Evolutionary conservation across 345 rosid species (phyloP), one percentile per base, ranked within the genome.

Genomic region (Draba incana): DNA sequence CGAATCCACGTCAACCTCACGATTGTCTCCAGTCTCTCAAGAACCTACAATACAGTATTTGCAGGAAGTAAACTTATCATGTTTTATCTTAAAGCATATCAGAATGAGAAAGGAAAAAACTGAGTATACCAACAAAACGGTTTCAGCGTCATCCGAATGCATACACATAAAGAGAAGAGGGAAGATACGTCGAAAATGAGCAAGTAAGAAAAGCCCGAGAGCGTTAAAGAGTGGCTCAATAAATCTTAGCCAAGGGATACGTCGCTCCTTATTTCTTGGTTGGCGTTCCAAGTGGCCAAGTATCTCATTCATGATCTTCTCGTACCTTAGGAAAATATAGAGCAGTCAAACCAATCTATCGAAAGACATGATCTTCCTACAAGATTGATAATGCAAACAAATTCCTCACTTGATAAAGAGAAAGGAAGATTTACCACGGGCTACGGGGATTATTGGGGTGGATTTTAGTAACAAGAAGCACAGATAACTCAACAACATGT

Each of bases 91-190:
- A 12, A 15, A 25, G 12, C 15, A 69, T 11, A 33, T 15, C 4
- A 39, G 41, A 10, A 53, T 10, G 62, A 13, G 69, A 24, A 23
- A 37, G 8, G 13, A 8, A 30, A 28, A 52, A 53, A 35, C 39
- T 12, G 7, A 16, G 50, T 45, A 61, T 79, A 90, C 98, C 88
- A 93, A 82, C 42, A 83, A 48, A 75, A 88, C 85, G 39, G 92
- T 93, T 82, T 90, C 88, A 27, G 84, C 82, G 24, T 88, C 93
- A 64, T 88, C 94, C 53, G 84, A 89, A 78, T 88, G 98, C 82
- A 93, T 84, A 96, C 97, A 93, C 42, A 71, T 76, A 62, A 90
- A 90, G 78, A 93, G 71, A 46, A 90, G 97, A 15, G 90, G 92
- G 55, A 90, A 90, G 51, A 90, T 74, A 30, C 84, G 83, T 74